phyloP scores from a whole-genome alignment of 2,329 filamentous ascomycete genomes.

The Aspergillus sp. region DNA sequence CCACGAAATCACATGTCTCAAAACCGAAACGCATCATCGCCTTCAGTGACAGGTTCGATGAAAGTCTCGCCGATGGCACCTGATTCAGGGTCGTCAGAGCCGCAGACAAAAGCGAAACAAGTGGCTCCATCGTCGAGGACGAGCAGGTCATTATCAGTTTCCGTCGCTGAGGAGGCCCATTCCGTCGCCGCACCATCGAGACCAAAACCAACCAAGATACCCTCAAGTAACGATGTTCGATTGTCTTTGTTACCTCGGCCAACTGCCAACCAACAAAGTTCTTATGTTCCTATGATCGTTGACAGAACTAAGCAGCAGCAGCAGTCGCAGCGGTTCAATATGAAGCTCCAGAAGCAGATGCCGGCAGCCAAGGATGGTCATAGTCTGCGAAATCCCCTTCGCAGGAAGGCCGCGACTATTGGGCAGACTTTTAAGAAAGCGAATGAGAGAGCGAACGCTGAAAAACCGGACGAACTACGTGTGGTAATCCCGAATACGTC shows the following conservation, averaged over 20 bases:
- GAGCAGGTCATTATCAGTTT: constrained; percentile 21
- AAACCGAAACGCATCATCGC: constrained; percentile 15
- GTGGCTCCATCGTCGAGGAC: constrained; percentile 13
- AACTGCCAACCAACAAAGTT: constrained; percentile 10
- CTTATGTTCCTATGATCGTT: constrained; percentile 1
- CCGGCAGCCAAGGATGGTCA: constrained; percentile 9
- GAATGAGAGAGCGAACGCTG: constrained; percentile 7
- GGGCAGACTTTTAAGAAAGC: constrained; percentile 23
- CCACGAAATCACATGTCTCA: constrained; percentile 18
- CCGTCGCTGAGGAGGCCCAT: constrained; percentile 18
- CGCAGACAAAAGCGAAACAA: constrained; percentile 19
- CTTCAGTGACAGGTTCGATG: constrained; percentile 14
- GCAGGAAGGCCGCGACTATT: constrained; percentile 36
- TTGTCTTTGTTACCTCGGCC: constrained; percentile 24
- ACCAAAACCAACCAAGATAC: constrained; percentile 12
- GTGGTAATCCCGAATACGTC: constrained; percentile 21
- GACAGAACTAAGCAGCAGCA: constrained; percentile 3
- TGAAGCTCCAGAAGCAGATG: constrained; percentile 11
- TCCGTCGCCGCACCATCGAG: constrained; percentile 13
- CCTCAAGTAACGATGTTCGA: constrained; percentile 17
- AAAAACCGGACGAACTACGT: constrained; percentile 20
- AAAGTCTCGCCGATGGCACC: constrained; percentile 11
- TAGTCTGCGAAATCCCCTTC: constrained; percentile 32
- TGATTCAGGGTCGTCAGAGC: constrained; percentile 15
- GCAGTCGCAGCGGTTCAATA: background rate